Evolutionary conservation across 2,329 filamentous ascomycete species (phyloP).

Genomic region (Zymoseptoria crescenta): DNA sequence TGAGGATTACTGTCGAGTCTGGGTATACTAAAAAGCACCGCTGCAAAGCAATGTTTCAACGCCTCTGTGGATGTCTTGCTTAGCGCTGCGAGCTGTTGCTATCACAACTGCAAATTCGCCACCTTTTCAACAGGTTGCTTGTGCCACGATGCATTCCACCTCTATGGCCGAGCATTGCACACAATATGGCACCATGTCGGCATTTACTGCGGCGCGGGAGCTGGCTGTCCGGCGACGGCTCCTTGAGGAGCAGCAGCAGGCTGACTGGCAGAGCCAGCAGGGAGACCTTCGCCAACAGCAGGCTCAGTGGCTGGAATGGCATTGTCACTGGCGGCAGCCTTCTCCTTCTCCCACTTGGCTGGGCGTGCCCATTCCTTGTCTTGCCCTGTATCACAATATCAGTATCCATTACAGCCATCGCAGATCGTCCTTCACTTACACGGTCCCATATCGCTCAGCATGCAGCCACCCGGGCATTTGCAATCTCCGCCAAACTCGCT

Average conservation of each 20-base stretch:
- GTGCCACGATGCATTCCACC: too few relatives aligned
- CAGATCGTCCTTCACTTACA: constrained; percentile 43
- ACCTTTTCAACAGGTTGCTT: not conserved
- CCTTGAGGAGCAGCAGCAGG: constrained; percentile 16
- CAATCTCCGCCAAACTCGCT: constrained; percentile 78
- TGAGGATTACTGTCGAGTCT: not conserved
- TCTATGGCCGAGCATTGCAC: too few relatives aligned
- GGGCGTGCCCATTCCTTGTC: constrained; percentile 60
- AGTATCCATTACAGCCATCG: constrained; percentile 4
- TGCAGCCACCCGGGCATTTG: constrained; percentile 73
- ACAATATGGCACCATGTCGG: not conserved
- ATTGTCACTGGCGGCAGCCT: constrained; percentile 26
- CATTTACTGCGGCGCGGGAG: constrained; percentile 14
- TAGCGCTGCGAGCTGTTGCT: not conserved
- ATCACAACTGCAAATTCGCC: not conserved
- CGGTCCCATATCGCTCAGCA: constrained; percentile 80
- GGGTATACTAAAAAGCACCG: not conserved
- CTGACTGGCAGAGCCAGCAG: constrained; percentile 12
- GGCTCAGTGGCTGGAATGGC: constrained; percentile 28
- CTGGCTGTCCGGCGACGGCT: constrained; percentile 18
- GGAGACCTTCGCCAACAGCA: constrained; percentile 24
- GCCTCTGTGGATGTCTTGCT: not conserved
- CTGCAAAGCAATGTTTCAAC: not conserved
- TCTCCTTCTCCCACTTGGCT: constrained; percentile 41
- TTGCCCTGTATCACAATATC: constrained; percentile 38